Base-by-base conservation (phyloP, 192 early-diverging fungal species). In the Linnemannia schmuckeri region DNA sequence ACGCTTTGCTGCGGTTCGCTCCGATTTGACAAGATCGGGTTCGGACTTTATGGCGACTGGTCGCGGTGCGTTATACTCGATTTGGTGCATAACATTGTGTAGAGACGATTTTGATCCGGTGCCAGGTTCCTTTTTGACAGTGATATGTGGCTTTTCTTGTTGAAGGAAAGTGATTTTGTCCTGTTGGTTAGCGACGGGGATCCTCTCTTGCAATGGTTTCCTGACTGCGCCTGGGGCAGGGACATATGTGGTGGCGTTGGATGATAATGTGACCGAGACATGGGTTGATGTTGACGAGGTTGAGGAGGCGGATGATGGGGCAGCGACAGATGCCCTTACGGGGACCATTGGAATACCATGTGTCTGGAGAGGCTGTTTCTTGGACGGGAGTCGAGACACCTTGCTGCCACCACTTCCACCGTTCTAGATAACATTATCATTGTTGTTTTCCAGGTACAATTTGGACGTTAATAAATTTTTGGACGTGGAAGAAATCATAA, bases 91-190 rank as follows among this genome's bases (percentile, higher is more conserved):
- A 12, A 33, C 10, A 33, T 27, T 27, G 10, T 66, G 27, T 15
- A 66, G 61, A 66, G 61, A 27, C 30, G 61, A 27, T 30, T 27
- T 66, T 33, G 27, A 15, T 1, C 27, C 24, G 30, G 12, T 35
- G 61, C 30, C 24, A 12, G 61, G 61, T 33, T 66, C 75, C 75
- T 77, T 63, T 24, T 70, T 70, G 77, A 78, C 61, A 30, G 30
- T 33, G 15, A 33, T 30, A 33, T 66, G 61, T 15, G 61, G 12
- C 61, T 66, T 66, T 33, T 66, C 61, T 10, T 66, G 61, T 24
- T 66, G n/a, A 3, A 27, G 55, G 30, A 66, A 6, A 66, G 30
- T 4, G 13, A 66, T 66, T 66, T 66, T 66, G 27, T 66, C 61
- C 61, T 66, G 61, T 35, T 66, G 61, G 30, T 66, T 66, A 30